A percentile compares a stretch with the other conserved stretches of the same genome.
phyloP scores from a whole-genome alignment of 2,329 filamentous ascomycete genomes.

The Pyrenochaeta sp. region DNA sequence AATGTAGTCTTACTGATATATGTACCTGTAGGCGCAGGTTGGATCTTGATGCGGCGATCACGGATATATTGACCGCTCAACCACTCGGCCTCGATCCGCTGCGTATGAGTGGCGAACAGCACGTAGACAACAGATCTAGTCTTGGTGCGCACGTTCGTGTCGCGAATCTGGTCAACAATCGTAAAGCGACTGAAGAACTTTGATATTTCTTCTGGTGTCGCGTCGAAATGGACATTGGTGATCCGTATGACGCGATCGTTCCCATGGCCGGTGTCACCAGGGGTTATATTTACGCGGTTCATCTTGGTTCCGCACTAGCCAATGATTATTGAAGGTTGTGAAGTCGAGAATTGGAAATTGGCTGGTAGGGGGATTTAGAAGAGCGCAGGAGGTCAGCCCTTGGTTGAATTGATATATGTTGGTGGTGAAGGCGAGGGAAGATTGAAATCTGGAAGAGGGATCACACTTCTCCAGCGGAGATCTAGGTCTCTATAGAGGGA shows the following conservation, averaged over 20 bases:
- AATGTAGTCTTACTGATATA: neutral
- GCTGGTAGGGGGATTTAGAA: neutral
- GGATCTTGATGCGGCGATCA: constrained; percentile 2
- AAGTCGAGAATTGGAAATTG: neutral
- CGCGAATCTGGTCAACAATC: neutral
- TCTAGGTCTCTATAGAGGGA: too few relatives aligned
- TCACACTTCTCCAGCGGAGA: too few relatives aligned
- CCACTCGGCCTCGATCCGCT: neutral
- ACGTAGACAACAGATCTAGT: constrained; percentile 1
- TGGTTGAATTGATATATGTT: neutral
- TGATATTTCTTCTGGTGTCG: neutral
- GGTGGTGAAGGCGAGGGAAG: neutral
- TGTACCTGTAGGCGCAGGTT: neutral
- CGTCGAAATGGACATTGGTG: constrained; percentile 4
- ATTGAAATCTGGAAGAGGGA: too few relatives aligned
- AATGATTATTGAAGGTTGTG: neutral
- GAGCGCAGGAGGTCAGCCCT: too few relatives aligned
- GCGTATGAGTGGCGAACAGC: neutral
- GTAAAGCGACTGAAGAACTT: neutral
- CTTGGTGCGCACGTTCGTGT: neutral
- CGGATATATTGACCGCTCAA: neutral
- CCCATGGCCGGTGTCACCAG: neutral
- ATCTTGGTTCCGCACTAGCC: neutral
- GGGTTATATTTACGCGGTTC: neutral
- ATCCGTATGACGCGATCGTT: constrained; percentile 5